A percentile compares a stretch with the other conserved stretches of the same genome.
These are phyloP conservation scores for Trichoderma sp. DNA, from an alignment of 2,329 filamentous ascomycete genomes.

Conservation along the genomic window DNA sequence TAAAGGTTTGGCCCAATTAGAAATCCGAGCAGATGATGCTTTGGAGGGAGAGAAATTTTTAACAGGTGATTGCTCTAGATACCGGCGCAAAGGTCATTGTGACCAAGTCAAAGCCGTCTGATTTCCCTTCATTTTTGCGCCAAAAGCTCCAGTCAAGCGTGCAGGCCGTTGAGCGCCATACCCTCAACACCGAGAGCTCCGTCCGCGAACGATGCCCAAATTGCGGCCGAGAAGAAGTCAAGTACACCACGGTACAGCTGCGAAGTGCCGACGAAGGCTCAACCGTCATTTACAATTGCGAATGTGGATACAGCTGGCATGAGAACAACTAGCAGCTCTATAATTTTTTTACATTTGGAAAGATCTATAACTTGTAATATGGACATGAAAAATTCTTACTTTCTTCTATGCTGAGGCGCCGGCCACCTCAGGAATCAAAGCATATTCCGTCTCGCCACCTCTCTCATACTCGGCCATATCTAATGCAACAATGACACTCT, in stretches of 20 bases:
- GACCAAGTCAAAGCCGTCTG: conserved; percentile 82
- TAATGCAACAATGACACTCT: conserved; percentile 91
- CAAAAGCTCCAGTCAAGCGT: conserved; percentile 82
- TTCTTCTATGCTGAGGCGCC: conserved; percentile 44
- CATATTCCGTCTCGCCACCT: conserved; percentile 86
- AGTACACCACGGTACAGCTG: conserved; percentile 81
- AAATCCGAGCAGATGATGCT: conserved; percentile 8
- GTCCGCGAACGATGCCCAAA: conserved; percentile 73
- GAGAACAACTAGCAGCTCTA: conserved; percentile 56
- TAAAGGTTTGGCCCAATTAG: conserved; percentile 60
- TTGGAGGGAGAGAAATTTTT: conserved; percentile 17
- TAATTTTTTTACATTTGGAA: not conserved
- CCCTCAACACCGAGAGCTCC: conserved; percentile 71
- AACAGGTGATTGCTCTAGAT: conserved; percentile 50
- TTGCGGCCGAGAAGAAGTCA: conserved; percentile 80
- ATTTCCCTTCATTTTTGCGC: conserved; percentile 87
- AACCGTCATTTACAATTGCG: conserved; percentile 87
- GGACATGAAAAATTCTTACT: not conserved
- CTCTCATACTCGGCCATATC: conserved; percentile 99
- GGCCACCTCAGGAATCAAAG: conserved; percentile 72
- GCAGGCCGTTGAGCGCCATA: conserved; percentile 76
- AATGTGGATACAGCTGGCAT: conserved; percentile 68
- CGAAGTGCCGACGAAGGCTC: conserved; percentile 93
- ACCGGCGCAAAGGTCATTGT: conserved; percentile 73
- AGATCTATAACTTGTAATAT: conserved; percentile 5